Evolutionary conservation across 139 green algal species (phyloP).

Genomic region (Chara braunii): DNA sequence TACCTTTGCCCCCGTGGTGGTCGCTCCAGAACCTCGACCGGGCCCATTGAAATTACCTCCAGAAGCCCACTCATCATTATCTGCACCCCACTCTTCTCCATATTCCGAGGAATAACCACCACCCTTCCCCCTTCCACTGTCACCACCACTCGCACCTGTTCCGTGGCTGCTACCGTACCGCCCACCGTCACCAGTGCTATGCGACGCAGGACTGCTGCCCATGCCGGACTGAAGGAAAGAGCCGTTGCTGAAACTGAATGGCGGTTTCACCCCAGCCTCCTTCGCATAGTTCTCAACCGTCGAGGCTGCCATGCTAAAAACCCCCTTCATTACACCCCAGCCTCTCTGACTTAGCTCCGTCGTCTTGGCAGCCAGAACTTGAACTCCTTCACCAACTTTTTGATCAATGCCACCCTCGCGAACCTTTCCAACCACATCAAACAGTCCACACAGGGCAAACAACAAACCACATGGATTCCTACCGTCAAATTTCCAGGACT

Average conservation of each 20-base stretch:
- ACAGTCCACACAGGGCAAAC: too few relatives aligned
- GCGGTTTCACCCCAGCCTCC: too few relatives aligned
- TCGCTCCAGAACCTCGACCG: too few relatives aligned
- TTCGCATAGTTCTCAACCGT: too few relatives aligned
- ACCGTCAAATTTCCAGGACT: too few relatives aligned
- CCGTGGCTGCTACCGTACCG: not conserved
- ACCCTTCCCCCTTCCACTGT: not conserved
- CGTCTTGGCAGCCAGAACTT: conserved; percentile 19
- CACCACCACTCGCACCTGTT: not conserved
- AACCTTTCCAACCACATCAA: too few relatives aligned
- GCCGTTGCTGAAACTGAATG: too few relatives aligned
- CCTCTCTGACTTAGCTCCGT: conserved; percentile 26
- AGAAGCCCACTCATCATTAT: not conserved
- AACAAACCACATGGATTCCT: too few relatives aligned
- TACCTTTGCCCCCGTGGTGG: too few relatives aligned
- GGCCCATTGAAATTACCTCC: too few relatives aligned
- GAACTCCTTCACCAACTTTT: conserved; percentile 9
- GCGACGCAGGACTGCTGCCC: not conserved
- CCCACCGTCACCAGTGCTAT: not conserved
- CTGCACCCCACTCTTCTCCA: conserved; percentile 1
- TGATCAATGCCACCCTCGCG: conserved; percentile 26
- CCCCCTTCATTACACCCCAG: conserved; percentile 16
- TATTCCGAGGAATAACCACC: not conserved
- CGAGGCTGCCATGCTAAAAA: conserved; percentile 4
- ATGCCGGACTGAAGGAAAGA: too few relatives aligned